These are phyloP conservation scores for Torrubiella hemipterigena DNA, from an alignment of 2,329 filamentous ascomycete species.

Conservation along the genomic window DNA sequence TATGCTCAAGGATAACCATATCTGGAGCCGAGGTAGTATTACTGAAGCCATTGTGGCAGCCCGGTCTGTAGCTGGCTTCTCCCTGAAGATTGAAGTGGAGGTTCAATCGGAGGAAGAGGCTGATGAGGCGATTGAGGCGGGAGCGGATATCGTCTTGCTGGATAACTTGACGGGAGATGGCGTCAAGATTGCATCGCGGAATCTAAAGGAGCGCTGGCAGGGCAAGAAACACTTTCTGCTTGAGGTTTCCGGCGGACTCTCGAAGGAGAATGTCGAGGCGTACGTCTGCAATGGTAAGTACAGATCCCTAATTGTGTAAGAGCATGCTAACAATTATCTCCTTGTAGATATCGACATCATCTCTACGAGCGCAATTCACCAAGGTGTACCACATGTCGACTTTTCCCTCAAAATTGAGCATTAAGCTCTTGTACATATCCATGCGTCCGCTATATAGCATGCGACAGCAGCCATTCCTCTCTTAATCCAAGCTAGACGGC, in stretches of 20 bases:
- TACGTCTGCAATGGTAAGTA: slow-evolving; percentile 65
- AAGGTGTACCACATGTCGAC: slow-evolving; percentile 86
- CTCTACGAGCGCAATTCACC: slow-evolving; percentile 92
- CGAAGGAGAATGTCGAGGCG: slow-evolving; percentile 65
- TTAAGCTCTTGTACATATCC: too few relatives aligned
- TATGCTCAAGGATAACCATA: slow-evolving; percentile 98
- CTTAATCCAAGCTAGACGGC: too few relatives aligned
- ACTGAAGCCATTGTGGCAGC: slow-evolving; percentile 75
- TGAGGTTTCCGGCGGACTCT: slow-evolving; percentile 87
- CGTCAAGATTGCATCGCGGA: slow-evolving; percentile 61
- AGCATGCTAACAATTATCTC: slow-evolving; percentile 4
- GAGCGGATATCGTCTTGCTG: slow-evolving; percentile 92
- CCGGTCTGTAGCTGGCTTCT: slow-evolving; percentile 74
- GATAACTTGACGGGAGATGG: slow-evolving; percentile 84
- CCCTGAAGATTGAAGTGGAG: slow-evolving; percentile 92
- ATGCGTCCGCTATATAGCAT: too few relatives aligned
- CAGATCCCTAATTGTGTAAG: neutral
- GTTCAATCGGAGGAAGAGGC: slow-evolving; percentile 81
- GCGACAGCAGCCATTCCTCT: too few relatives aligned
- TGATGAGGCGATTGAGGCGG: slow-evolving; percentile 79
- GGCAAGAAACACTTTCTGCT: slow-evolving; percentile 65
- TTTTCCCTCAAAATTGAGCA: slow-evolving; percentile 81
- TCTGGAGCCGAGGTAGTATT: slow-evolving; percentile 85
- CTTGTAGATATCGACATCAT: slow-evolving; percentile 77
- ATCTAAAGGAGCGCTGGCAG: slow-evolving; percentile 69